Evolutionary conservation across 225 moss, liverwort and hornwort species (phyloP).

Genomic region (Sphagnum tenellum): DNA sequence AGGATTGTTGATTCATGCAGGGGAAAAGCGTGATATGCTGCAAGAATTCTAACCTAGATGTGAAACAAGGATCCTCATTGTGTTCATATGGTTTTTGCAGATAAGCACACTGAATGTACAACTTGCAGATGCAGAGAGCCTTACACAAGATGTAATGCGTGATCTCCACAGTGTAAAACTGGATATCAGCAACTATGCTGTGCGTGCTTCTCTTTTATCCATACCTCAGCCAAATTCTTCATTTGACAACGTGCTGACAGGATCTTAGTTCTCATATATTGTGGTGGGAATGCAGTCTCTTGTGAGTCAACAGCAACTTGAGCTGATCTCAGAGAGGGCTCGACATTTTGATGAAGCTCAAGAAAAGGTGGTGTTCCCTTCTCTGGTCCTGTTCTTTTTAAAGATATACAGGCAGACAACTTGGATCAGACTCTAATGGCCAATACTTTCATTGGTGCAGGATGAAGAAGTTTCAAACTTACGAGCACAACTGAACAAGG

Average conservation of each 20-base stretch:
- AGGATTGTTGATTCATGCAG: too few relatives aligned
- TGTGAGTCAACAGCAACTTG: slow-evolving; percentile 54
- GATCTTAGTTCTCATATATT: too few relatives aligned
- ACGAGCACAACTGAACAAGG: slow-evolving; percentile 49
- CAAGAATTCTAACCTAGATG: too few relatives aligned
- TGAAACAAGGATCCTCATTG: too few relatives aligned
- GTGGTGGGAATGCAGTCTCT: slow-evolving; percentile 25
- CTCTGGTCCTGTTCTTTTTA: too few relatives aligned
- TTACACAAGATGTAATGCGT: slow-evolving; percentile 54
- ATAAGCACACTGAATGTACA: slow-evolving; percentile 15
- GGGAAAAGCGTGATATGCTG: too few relatives aligned
- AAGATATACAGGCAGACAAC: too few relatives aligned
- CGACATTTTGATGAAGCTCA: slow-evolving; percentile 42
- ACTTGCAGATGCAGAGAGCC: slow-evolving; percentile 34
- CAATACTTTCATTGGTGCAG: too few relatives aligned
- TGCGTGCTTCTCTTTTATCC: slow-evolving; percentile 5
- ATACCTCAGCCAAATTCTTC: too few relatives aligned
- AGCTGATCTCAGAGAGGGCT: slow-evolving; percentile 49
- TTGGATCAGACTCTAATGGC: too few relatives aligned
- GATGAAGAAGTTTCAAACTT: slow-evolving; percentile 54
- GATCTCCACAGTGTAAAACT: slow-evolving; percentile 52
- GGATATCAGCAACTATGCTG: slow-evolving; percentile 58
- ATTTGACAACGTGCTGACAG: too few relatives aligned
- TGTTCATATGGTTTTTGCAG: slow-evolving; percentile 7
- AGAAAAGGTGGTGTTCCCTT: slow-evolving; percentile 15